phyloP scores from a whole-genome alignment of 139 green algal species.

The Closterium sp. region DNA sequence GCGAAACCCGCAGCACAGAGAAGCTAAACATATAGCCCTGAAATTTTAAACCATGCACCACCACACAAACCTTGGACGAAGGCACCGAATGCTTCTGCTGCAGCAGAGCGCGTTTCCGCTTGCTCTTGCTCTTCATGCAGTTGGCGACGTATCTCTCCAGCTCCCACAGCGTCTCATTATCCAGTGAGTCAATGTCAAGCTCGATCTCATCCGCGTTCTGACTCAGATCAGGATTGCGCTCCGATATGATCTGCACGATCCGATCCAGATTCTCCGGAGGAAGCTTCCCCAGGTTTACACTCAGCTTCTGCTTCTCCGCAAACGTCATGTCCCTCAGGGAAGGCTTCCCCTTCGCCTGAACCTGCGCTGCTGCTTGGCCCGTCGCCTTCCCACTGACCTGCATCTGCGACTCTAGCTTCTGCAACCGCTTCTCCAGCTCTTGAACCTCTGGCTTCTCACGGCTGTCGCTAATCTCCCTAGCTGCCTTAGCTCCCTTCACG shows the following conservation, averaged over 20 bases:
- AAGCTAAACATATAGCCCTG: no score
- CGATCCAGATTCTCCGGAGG: slow-evolving; percentile 63
- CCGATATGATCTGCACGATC: slow-evolving; percentile 64
- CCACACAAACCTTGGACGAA: not conserved
- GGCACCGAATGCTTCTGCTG: not conserved
- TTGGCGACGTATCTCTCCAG: slow-evolving; percentile 61
- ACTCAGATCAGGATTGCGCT: slow-evolving; percentile 39
- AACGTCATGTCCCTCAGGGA: slow-evolving; percentile 61
- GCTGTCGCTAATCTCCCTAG: not conserved
- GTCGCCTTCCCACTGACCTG: not conserved
- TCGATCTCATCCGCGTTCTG: slow-evolving; percentile 64
- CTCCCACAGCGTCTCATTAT: slow-evolving; percentile 63
- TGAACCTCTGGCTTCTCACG: not conserved
- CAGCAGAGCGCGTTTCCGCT: not conserved
- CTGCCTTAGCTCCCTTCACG: not conserved
- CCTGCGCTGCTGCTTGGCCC: not conserved
- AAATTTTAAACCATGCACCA: no score
- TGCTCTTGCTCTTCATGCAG: slow-evolving; percentile 55
- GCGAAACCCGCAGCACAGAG: no score
- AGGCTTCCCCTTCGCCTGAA: not conserved
- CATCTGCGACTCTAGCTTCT: not conserved
- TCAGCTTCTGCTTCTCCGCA: slow-evolving; percentile 73
- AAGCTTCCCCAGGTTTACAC: slow-evolving; percentile 63
- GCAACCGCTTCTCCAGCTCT: slow-evolving; percentile 4
- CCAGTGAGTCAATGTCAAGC: slow-evolving; percentile 69